A percentile compares a stretch with the other conserved stretches of the same genome.
Conservation (phyloP, 352 stramenopile genomes). For the Pythium guiyangense region DNA sequence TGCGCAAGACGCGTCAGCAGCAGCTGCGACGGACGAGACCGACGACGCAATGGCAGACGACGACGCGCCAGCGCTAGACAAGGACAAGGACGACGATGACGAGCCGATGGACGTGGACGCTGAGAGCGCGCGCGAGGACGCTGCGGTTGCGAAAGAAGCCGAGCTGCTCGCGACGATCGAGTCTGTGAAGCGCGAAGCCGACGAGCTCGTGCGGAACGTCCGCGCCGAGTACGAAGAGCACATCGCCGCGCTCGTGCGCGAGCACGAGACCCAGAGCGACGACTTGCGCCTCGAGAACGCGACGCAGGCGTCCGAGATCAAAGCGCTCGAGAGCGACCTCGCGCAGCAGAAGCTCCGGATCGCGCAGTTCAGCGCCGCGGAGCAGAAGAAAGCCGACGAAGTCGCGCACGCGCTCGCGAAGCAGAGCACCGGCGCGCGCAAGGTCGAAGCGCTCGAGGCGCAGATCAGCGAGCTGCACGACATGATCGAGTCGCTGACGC, state of each 20-base stretch:
- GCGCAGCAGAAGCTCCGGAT: conserved; percentile 67
- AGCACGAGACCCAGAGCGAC: conserved; percentile 53
- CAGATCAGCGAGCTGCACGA: conserved; percentile 74
- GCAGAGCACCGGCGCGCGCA: conserved; percentile 56
- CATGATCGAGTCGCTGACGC: conserved; percentile 79
- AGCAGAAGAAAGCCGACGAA: conserved; percentile 81
- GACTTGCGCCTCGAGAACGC: conserved; percentile 57
- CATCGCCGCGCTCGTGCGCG: conserved; percentile 40
- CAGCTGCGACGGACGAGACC: conserved; percentile 8
- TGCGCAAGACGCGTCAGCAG: conserved; percentile 12
- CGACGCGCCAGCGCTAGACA: conserved; percentile 8
- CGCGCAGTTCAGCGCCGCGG: conserved; percentile 49
- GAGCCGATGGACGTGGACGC: neutral
- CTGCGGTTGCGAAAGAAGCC: conserved; percentile 17
- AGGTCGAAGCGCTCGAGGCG: conserved; percentile 59
- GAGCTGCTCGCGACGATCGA: conserved; percentile 49
- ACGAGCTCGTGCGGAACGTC: conserved; percentile 53
- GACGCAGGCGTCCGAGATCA: conserved; percentile 51
- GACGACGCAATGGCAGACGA: neutral
- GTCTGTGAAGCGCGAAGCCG: conserved; percentile 43
- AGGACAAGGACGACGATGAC: conserved; percentile 4
- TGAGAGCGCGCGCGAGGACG: conserved; percentile 15
- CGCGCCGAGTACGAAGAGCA: conserved; percentile 64
- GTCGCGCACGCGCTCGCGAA: conserved; percentile 68
- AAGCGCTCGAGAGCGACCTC: conserved; percentile 59